phyloP scores from a whole-genome alignment of 805 yeast species.

The Starmerella asiatica region DNA sequence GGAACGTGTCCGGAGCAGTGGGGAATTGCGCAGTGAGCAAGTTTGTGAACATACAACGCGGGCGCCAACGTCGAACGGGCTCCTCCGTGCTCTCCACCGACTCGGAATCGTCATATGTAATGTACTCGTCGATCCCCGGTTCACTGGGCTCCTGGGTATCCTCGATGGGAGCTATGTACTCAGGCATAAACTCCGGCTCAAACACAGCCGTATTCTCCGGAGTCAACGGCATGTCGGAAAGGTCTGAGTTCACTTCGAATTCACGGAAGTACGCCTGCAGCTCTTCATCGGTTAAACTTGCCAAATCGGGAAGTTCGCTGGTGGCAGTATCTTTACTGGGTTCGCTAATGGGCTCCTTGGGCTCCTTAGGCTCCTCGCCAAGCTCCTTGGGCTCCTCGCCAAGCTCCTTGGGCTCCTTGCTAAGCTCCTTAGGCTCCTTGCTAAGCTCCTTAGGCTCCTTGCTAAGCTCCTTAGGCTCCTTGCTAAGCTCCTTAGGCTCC shows the following conservation, averaged over 20 bases:
- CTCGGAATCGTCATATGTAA: constrained; percentile 2
- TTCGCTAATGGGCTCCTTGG: background rate
- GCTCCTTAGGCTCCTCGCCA: background rate
- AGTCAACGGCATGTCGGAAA: background rate
- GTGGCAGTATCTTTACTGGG: too few relatives aligned
- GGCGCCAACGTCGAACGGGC: background rate
- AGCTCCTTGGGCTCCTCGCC: background rate
- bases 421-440: background rate
- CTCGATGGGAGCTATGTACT: background rate
- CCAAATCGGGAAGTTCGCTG: background rate
- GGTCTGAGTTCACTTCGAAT: constrained; percentile 8
- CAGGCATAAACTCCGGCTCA: background rate
- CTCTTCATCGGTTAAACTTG: constrained; percentile 7
- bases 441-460: background rate
- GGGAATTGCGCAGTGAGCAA: background rate
- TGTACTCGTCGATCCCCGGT: constrained; percentile 7
- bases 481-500: background rate
- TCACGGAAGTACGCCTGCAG: constrained; percentile 7
- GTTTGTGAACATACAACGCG: background rate
- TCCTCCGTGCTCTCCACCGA: background rate
- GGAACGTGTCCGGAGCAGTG: constrained; percentile 16
- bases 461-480: background rate
- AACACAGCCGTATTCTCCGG: background rate
- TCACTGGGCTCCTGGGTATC: background rate
- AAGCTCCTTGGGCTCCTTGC: background rate